Percentiles rank a stretch among this genome's conserved stretches.
Evolutionary conservation across 441 rosid genomes (phyloP).

Genomic region (Euphorbia celastroides): DNA sequence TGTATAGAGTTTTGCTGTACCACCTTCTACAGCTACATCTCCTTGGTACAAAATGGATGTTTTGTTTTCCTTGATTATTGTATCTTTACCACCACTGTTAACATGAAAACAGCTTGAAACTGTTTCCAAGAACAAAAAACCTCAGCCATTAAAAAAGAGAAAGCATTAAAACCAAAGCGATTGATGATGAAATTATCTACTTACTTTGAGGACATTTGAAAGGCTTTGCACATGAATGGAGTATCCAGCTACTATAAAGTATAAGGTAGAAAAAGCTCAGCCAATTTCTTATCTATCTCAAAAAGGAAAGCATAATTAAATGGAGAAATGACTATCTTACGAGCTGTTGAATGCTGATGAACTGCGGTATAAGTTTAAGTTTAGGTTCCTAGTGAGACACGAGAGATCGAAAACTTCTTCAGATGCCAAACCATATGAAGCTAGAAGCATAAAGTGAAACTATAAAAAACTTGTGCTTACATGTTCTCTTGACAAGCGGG

Average conservation of each 20-base stretch:
- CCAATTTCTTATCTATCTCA: background rate
- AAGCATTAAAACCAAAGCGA: slow-evolving; percentile 4
- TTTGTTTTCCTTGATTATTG: slow-evolving; percentile 29
- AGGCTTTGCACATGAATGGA: slow-evolving; percentile 54
- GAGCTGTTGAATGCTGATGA: slow-evolving; percentile 35
- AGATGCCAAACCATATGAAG: slow-evolving; percentile 19
- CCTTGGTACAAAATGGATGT: slow-evolving; percentile 40
- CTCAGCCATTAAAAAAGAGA: background rate
- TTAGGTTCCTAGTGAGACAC: slow-evolving; percentile 53
- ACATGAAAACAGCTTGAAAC: slow-evolving; percentile 55
- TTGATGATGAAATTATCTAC: slow-evolving; percentile 15
- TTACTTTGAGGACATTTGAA: slow-evolving; percentile 62
- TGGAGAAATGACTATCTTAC: slow-evolving; percentile 32
- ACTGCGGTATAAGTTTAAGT: slow-evolving; percentile 67
- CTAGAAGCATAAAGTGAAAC: background rate
- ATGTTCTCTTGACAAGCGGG: slow-evolving; percentile 53
- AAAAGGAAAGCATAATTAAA: too few relatives aligned
- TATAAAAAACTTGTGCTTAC: slow-evolving; percentile 32
- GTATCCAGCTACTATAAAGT: slow-evolving; percentile 27
- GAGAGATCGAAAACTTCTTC: slow-evolving; percentile 12
- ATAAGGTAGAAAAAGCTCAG: background rate
- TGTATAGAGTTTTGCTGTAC: slow-evolving; percentile 46
- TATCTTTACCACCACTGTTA: slow-evolving; percentile 62
- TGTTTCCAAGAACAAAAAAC: slow-evolving; percentile 19
- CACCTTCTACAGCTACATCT: slow-evolving; percentile 53